A percentile compares a stretch with the other conserved stretches of the same genome.
phyloP scores from a whole-genome alignment of 768 basidiomycete species.

The Daedaleopsis nitida region DNA sequence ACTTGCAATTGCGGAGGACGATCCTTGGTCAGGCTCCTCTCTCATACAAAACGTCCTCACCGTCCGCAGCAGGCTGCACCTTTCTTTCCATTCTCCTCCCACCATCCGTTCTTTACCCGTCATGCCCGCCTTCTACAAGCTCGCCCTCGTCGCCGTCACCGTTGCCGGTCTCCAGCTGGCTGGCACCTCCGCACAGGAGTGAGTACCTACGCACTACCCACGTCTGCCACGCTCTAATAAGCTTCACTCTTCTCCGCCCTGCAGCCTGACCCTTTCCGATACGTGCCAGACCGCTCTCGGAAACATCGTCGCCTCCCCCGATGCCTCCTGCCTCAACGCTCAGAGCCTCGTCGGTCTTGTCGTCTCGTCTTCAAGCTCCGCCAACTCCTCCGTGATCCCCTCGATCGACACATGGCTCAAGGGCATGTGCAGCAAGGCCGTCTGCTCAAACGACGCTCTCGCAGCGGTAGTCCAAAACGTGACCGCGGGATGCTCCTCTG shows the following conservation, averaged over 20 bases:
- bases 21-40: background rate
- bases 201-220: conserved; percentile 8
- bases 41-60: background rate
- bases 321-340: conserved; percentile 54
- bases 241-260: background rate
- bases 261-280: conserved; percentile 40
- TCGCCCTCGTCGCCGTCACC: conserved; percentile 16
- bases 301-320: conserved; percentile 41
- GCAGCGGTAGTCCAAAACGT: conserved; percentile 54
- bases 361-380: conserved; percentile 32
- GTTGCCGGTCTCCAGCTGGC: conserved; percentile 21
- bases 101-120: background rate
- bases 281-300: conserved; percentile 52
- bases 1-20: too few species aligned
- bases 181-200: conserved; percentile 24
- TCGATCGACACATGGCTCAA: conserved; percentile 63
- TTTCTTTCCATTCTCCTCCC: conserved; percentile 6
- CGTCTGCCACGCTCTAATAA: background rate
- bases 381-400: conserved; percentile 46
- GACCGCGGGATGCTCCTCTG: conserved; percentile 50
- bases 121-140: conserved; percentile 15
- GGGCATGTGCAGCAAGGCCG: conserved; percentile 50
- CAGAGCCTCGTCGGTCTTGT: conserved; percentile 45
- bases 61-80: conserved; percentile 23
- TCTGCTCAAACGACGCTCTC: conserved; percentile 65